These are phyloP conservation scores for Naganishia sp. DNA, from an alignment of 1,284 basidiomycete species.

Conservation along the genomic window DNA sequence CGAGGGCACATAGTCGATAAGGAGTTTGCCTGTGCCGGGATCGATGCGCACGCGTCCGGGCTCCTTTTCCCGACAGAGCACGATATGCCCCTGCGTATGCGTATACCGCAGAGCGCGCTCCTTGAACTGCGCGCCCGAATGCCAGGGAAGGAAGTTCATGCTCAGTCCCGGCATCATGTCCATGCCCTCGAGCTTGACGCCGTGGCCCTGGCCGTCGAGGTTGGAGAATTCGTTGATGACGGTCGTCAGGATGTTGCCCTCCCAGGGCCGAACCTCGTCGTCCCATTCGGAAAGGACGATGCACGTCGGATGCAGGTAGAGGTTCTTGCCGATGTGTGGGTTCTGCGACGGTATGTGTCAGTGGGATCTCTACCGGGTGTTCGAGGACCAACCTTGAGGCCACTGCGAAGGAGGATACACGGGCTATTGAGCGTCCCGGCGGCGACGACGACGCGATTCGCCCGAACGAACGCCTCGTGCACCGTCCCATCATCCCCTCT, in stretches of 20 bases:
- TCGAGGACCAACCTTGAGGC: slow-evolving; percentile 37
- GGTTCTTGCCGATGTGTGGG: slow-evolving; percentile 54
- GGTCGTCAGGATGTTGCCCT: slow-evolving; percentile 56
- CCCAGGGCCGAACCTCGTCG: slow-evolving; percentile 54
- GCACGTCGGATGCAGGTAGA: slow-evolving; percentile 56
- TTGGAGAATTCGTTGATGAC: slow-evolving; percentile 50
- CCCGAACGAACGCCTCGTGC: slow-evolving; percentile 46
- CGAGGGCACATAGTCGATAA: slow-evolving; percentile 53
- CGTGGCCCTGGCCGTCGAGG: slow-evolving; percentile 46
- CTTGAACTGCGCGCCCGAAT: slow-evolving; percentile 50
- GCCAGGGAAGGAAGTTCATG: slow-evolving; percentile 48
- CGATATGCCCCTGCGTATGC: slow-evolving; percentile 38
- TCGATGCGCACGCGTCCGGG: slow-evolving; percentile 52
- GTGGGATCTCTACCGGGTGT: neutral
- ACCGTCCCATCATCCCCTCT: slow-evolving; percentile 20
- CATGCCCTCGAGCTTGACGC: slow-evolving; percentile 57
- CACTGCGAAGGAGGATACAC: slow-evolving; percentile 54
- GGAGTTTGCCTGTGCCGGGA: slow-evolving; percentile 28
- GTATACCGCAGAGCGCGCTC: slow-evolving; percentile 42
- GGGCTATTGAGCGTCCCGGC: slow-evolving; percentile 56
- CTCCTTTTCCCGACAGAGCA: slow-evolving; percentile 39
- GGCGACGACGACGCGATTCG: slow-evolving; percentile 52
- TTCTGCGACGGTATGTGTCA: slow-evolving; percentile 39
- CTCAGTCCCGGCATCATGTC: slow-evolving; percentile 52
- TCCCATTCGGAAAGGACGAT: slow-evolving; percentile 55